Conservation (phyloP, 495 filamentous ascomycete genomes). For the Pseudomonodictys pantanalensis region DNA sequence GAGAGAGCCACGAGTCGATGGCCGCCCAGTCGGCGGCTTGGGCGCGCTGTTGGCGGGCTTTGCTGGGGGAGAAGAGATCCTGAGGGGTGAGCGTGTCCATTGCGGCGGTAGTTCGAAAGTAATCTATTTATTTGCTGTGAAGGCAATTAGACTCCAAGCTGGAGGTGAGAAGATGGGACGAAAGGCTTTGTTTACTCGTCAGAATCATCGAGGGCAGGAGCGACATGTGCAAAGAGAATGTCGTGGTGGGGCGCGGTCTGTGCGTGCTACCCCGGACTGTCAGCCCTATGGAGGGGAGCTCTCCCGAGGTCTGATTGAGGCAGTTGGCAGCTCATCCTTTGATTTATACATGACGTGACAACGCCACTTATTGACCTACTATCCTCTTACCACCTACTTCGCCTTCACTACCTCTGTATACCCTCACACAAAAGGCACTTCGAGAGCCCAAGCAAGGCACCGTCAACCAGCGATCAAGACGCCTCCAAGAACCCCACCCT, state of each 20-base stretch:
- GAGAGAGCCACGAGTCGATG: conserved; percentile 74
- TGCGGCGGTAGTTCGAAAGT: too few relatives aligned
- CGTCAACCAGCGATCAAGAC: too few relatives aligned
- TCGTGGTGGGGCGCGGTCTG: neutral
- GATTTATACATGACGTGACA: too few relatives aligned
- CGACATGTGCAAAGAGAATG: neutral
- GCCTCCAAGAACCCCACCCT: neutral
- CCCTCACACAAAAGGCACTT: too few relatives aligned
- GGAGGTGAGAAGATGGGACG: too few relatives aligned
- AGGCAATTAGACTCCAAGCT: too few relatives aligned
- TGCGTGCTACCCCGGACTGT: conserved; percentile 28
- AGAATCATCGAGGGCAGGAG: too few relatives aligned
- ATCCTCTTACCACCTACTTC: neutral
- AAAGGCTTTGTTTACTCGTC: too few relatives aligned
- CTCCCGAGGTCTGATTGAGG: too few relatives aligned
- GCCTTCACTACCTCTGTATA: neutral
- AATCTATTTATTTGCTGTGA: neutral
- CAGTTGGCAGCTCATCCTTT: too few relatives aligned
- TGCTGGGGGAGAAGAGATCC: conserved; percentile 70
- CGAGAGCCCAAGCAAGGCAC: too few relatives aligned
- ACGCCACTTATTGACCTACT: too few relatives aligned
- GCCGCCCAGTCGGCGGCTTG: conserved; percentile 84
- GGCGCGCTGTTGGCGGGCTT: conserved; percentile 60
- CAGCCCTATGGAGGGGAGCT: neutral
- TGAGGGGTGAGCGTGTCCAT: conserved; percentile 42